phyloP scores from a whole-genome alignment of 2,329 filamentous ascomycete genomes.

The Fusarium hostae region DNA sequence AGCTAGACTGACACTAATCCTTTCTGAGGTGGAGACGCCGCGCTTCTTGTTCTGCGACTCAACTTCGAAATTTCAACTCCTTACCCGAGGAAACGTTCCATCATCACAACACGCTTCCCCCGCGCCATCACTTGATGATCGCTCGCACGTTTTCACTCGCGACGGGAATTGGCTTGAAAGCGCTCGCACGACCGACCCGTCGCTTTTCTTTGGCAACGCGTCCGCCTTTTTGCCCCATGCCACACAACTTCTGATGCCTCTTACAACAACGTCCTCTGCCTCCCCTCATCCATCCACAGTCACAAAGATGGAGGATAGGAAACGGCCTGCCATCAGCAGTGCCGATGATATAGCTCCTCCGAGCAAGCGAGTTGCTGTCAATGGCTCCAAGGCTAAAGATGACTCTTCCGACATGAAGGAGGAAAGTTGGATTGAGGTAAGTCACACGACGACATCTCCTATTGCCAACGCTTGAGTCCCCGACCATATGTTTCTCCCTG shows the following conservation, averaged over 20 bases:
- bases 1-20: slow-evolving; percentile 50
- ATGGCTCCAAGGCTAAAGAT: slow-evolving; percentile 73
- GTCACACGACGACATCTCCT: slow-evolving; percentile 55
- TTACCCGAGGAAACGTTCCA: slow-evolving; percentile 50
- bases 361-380: slow-evolving; percentile 90
- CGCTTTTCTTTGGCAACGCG: slow-evolving; percentile 48
- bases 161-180: slow-evolving; percentile 51
- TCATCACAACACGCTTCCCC: slow-evolving; percentile 48
- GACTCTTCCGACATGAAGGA: slow-evolving; percentile 67
- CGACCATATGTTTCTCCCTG: slow-evolving; percentile 18
- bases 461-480: slow-evolving; percentile 25
- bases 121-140: slow-evolving; percentile 52
- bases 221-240: slow-evolving; percentile 54
- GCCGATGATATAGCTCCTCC: slow-evolving; percentile 87
- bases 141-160: slow-evolving; percentile 46
- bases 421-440: slow-evolving; percentile 73
- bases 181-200: slow-evolving; percentile 44
- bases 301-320: slow-evolving; percentile 99
- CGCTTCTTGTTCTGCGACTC: slow-evolving; percentile 53
- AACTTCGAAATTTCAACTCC: slow-evolving; percentile 60
- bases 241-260: slow-evolving; percentile 79
- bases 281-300: slow-evolving; percentile 81
- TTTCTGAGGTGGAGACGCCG: slow-evolving; percentile 31
- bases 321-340: slow-evolving; percentile 86
- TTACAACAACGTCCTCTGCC: slow-evolving; percentile 78